phyloP scores from a whole-genome alignment of 2,329 filamentous ascomycete species.

The Beauveria sp. region DNA sequence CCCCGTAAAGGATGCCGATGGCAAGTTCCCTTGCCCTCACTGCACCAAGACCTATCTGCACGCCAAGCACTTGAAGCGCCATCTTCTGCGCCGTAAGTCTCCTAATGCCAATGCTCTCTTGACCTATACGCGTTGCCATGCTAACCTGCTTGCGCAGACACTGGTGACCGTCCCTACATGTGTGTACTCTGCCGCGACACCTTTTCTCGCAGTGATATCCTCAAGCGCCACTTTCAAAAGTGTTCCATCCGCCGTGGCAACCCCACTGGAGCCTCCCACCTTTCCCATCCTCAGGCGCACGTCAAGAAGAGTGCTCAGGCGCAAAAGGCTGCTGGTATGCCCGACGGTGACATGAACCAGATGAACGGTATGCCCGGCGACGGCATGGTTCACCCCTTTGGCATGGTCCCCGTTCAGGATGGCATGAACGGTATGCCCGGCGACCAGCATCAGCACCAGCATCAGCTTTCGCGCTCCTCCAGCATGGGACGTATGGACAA shows the following conservation, averaged over 20 bases:
- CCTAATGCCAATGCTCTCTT: conserved; percentile 16
- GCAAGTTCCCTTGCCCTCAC: conserved; percentile 96
- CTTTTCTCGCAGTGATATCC: conserved; percentile 93
- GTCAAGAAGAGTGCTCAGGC: conserved; percentile 66
- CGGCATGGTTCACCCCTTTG: conserved; percentile 49
- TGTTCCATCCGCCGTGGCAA: conserved; percentile 95
- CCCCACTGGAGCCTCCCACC: conserved; percentile 86
- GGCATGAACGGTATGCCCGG: conserved; percentile 52
- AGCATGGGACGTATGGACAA: conserved; percentile 53
- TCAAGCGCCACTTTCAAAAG: conserved; percentile 99
- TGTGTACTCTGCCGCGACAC: conserved; percentile 97
- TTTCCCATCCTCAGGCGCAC: conserved; percentile 87
- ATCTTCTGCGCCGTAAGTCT: conserved; percentile 87
- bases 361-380: conserved; percentile 53
- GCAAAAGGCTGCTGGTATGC: conserved; percentile 47
- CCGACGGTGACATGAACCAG: conserved; percentile 49
- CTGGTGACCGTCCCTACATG: conserved; percentile 95
- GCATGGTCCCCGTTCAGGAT: conserved; percentile 49
- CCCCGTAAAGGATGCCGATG: conserved; percentile 90
- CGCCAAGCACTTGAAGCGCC: conserved; percentile 94
- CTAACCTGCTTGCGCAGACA: conserved; percentile 52
- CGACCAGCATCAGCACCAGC: conserved; percentile 55
- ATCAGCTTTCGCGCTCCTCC: conserved; percentile 53
- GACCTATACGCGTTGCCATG: background rate
- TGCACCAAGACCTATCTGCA: conserved; percentile 98